Evolutionary conservation across 306 rosid genomes (phyloP).

Genomic region (Nissolia schottii): DNA sequence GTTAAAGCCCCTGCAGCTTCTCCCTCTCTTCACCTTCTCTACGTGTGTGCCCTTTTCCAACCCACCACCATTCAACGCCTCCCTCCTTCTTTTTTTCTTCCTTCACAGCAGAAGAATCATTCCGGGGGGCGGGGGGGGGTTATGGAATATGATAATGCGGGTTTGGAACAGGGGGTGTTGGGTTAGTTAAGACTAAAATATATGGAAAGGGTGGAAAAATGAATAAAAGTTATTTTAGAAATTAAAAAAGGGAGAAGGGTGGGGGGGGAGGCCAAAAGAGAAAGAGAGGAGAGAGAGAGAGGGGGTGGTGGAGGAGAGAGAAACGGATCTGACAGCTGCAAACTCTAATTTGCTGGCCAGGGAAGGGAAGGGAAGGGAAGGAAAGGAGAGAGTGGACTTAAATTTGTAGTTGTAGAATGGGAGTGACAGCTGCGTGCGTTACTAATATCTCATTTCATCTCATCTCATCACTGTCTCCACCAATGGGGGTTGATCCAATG

Average conservation of each 20-base stretch:
- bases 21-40: too few species aligned
- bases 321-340: slow-evolving; percentile 62
- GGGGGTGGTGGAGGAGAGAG: slow-evolving; percentile 25
- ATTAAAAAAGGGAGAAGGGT: too few species aligned
- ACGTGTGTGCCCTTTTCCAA: too few species aligned
- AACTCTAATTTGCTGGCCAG: slow-evolving; percentile 75
- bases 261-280: slow-evolving; percentile 16
- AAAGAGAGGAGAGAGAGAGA: slow-evolving; percentile 11
- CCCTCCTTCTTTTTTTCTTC: too few species aligned
- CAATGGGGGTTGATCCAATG: too few species aligned
- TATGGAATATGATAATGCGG: slow-evolving; percentile 37
- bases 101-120: too few species aligned
- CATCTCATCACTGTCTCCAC: too few species aligned
- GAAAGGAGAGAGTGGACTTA: too few species aligned
- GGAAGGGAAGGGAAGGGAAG: slow-evolving; percentile 34
- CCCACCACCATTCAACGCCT: too few species aligned
- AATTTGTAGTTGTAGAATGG: slow-evolving; percentile 40
- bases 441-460: slow-evolving; percentile 45
- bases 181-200: slow-evolving; percentile 31
- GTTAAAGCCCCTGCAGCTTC: too few species aligned
- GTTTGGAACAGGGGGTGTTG: slow-evolving; percentile 38
- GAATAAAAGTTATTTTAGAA: not conserved
- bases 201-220: not conserved
- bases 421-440: slow-evolving; percentile 80
- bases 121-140: slow-evolving; percentile 31